Evolutionary conservation across 768 basidiomycete species (phyloP).

Genomic region (Lentinus brumalis): DNA sequence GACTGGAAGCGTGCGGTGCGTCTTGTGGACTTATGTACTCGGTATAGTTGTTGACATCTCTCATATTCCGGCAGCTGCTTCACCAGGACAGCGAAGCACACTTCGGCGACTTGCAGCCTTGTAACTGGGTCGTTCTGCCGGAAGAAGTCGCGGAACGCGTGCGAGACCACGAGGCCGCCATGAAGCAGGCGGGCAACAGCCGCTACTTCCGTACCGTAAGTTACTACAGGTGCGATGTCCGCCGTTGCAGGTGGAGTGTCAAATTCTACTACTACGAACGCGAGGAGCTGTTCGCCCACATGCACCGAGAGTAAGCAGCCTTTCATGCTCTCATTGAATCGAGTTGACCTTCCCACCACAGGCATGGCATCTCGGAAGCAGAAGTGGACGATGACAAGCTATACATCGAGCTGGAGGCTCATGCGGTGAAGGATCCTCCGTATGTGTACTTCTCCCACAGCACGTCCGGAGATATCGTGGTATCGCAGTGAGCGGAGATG

Average conservation of each 20-base stretch:
- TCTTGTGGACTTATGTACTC: too few species aligned
- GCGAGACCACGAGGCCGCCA: neutral
- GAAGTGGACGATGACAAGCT: too few species aligned
- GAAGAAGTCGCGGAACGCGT: neutral
- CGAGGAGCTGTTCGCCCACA: neutral
- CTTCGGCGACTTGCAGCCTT: neutral
- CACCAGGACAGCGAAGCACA: neutral
- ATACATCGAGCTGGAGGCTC: too few species aligned
- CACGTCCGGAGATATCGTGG: too few species aligned
- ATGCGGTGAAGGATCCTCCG: too few species aligned
- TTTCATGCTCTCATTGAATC: too few species aligned
- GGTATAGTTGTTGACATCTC: too few species aligned
- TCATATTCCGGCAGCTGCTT: neutral
- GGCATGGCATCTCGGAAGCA: too few species aligned
- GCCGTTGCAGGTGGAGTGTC: neutral
- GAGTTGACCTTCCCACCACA: too few species aligned
- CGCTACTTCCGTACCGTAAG: neutral
- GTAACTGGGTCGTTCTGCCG: slow-evolving; percentile 4
- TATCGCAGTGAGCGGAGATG: too few species aligned
- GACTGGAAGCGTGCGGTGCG: slow-evolving; percentile 7
- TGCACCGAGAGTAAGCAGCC: neutral
- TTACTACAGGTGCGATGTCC: too few species aligned
- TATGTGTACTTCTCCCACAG: too few species aligned
- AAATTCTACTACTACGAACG: neutral
- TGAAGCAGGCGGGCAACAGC: neutral